Conservation (phyloP, 805 yeast species). For the Pichia cephalocereana region DNA sequence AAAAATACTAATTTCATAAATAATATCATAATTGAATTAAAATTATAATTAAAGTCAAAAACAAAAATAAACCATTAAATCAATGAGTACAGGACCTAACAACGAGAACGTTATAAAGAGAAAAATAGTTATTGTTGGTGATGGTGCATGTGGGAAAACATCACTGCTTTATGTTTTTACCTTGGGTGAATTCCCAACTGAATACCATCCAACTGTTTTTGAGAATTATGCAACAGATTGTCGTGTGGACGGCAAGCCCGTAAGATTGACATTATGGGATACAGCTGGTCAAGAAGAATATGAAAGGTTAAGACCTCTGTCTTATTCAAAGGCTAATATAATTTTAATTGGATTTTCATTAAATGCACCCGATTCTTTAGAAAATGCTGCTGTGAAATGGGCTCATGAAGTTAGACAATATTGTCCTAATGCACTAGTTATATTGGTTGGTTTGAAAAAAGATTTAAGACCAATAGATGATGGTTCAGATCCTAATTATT, state of each 20-base stretch:
- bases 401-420: constrained; percentile 70
- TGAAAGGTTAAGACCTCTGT: constrained; percentile 79
- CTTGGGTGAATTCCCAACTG: constrained; percentile 85
- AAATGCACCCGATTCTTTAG: constrained; percentile 75
- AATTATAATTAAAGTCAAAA: no score
- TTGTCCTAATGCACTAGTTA: constrained; percentile 71
- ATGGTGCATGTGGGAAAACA: constrained; percentile 93
- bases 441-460: constrained; percentile 77
- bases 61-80: neutral
- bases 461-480: constrained; percentile 50
- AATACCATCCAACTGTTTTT: constrained; percentile 88
- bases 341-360: constrained; percentile 81
- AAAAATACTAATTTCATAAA: no score
- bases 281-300: constrained; percentile 97
- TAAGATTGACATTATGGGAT: constrained; percentile 85
- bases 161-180: constrained; percentile 87
- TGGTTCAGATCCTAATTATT: constrained; percentile 25
- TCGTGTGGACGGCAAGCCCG: constrained; percentile 88
- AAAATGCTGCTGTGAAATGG: constrained; percentile 82
- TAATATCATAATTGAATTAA: no score
- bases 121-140: constrained; percentile 86
- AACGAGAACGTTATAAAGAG: constrained; percentile 39
- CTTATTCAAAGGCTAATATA: constrained; percentile 81
- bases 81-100: constrained; percentile 1
- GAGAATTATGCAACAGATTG: constrained; percentile 93